Percentiles rank a stretch among this genome's conserved stretches.
phyloP scores from a whole-genome alignment of 108 stramenopile genomes.

The Epithemia pelagica region DNA sequence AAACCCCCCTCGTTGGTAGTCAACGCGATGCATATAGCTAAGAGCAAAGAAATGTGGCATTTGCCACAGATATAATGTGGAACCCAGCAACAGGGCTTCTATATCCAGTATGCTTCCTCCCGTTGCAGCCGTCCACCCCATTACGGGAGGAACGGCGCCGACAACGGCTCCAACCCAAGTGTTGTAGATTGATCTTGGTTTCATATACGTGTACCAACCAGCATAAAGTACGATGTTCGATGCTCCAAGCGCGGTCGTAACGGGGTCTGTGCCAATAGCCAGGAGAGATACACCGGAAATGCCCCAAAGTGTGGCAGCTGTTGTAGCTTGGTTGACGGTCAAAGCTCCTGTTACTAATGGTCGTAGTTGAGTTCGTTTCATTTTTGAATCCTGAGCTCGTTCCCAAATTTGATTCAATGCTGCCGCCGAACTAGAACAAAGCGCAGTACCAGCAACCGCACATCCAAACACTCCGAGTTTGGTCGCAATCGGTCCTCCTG shows the following conservation, averaged over 20 bases:
- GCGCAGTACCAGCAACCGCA: conserved; percentile 84
- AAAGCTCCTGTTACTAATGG: conserved; percentile 80
- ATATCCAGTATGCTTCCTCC: conserved; percentile 65
- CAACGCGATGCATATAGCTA: conserved; percentile 87
- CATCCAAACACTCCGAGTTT: conserved; percentile 41
- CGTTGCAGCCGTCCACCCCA: conserved; percentile 96
- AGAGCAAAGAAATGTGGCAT: conserved; percentile 99
- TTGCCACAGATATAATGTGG: conserved; percentile 94
- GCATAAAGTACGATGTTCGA: conserved; percentile 93
- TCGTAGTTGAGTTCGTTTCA: conserved; percentile 91
- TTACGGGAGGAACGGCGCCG: conserved; percentile 96
- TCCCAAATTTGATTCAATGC: conserved; percentile 94
- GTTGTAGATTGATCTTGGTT: conserved; percentile 88
- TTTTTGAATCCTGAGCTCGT: conserved; percentile 60
- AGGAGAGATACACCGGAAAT: conserved; percentile 68
- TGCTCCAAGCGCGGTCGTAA: conserved; percentile 83
- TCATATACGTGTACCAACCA: conserved; percentile 94
- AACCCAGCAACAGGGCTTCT: conserved; percentile 75
- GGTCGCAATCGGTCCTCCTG: conserved; percentile 74
- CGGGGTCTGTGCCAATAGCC: conserved; percentile 80
- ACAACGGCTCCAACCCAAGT: conserved; percentile 98
- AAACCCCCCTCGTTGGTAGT: conserved; percentile 81
- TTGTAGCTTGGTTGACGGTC: conserved; percentile 43
- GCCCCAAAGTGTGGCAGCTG: conserved; percentile 68
- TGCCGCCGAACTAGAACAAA: conserved; percentile 87